A percentile compares a stretch with the other conserved stretches of the same genome.
Conservation (phyloP, 2,329 filamentous ascomycete species). For the Botrytis paeoniae region DNA sequence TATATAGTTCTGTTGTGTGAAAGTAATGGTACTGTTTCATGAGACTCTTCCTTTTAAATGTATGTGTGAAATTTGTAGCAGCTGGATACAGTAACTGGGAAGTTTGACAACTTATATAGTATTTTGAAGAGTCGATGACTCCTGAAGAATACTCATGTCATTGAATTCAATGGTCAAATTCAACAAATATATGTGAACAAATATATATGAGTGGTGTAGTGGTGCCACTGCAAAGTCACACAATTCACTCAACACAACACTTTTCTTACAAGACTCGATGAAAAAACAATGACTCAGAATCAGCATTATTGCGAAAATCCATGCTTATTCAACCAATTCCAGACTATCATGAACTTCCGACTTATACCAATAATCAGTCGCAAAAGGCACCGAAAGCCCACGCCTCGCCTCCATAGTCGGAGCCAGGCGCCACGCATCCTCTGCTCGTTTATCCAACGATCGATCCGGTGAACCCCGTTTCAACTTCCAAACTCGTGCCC, state of each 20-base stretch:
- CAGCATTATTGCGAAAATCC: neutral
- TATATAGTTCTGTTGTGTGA: neutral
- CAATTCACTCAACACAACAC: neutral
- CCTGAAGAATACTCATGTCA: neutral
- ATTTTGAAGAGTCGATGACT: neutral
- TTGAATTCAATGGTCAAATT: neutral
- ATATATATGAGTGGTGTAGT: neutral
- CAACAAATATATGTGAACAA: neutral
- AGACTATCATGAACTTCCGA: neutral
- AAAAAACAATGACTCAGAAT: neutral
- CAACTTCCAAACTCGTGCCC: neutral
- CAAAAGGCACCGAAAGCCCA: neutral
- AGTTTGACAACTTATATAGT: neutral
- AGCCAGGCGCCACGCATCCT: neutral
- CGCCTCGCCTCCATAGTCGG: neutral
- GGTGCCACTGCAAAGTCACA: neutral
- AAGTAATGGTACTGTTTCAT: neutral
- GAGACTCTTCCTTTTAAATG: fast-evolving
- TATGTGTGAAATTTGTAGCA: neutral
- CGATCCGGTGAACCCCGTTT: neutral
- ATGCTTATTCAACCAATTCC: neutral
- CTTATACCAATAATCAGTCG: neutral
- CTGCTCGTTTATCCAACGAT: neutral
- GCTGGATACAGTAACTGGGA: neutral
- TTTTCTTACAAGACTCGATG: neutral